Base-by-base conservation (phyloP, 306 rosid genomes). In the Prunus campanulata region DNA sequence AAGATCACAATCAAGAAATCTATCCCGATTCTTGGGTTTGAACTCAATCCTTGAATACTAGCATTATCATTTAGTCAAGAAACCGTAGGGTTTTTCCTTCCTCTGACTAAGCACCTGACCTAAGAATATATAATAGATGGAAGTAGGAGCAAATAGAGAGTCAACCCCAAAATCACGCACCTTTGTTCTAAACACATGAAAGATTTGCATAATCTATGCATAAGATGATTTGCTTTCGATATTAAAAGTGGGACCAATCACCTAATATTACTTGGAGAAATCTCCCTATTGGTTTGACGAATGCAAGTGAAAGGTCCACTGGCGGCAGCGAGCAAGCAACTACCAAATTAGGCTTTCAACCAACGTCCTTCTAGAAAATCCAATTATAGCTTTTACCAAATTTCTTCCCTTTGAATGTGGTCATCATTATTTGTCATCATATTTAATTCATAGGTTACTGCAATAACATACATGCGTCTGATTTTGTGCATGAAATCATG, bases 161-260 rank as follows among this genome's bases (percentile, higher is more conserved):
- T 48, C 20, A 14, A 25, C 77, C 70, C 59, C 69, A 15, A 63
- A 61, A 61, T 61, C 47, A 61, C 77, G 69, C 77, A 39, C 77
- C 29, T 19, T 46, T 61, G 3, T 54, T 35, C 24, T 35, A 14
- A 71, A 52, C 50, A 24, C 18, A 50, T 32, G 19, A 51, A 14
- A 32, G 75, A 32, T 71, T 71, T 71, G 50, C 76, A 71, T 32
- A 71, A 55, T 55, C 76, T 32, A 71, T 13, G 76, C 51, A 39
- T 25, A 24, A 59, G 56, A 42, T 59, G 77, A 44, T 72, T 35
- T 42, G 44, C 25, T 57, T 72, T 42, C 16, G 46, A 63, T 11
- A 11, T 27, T 61, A 27, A 25, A 61, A 27, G 9, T 0, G 19
- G 19, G 32, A 61, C 49, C 69, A 35, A 19, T 35, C 49, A 35